Conservation (phyloP, 2,329 filamentous ascomycete species). For the Xylaria sp. region DNA sequence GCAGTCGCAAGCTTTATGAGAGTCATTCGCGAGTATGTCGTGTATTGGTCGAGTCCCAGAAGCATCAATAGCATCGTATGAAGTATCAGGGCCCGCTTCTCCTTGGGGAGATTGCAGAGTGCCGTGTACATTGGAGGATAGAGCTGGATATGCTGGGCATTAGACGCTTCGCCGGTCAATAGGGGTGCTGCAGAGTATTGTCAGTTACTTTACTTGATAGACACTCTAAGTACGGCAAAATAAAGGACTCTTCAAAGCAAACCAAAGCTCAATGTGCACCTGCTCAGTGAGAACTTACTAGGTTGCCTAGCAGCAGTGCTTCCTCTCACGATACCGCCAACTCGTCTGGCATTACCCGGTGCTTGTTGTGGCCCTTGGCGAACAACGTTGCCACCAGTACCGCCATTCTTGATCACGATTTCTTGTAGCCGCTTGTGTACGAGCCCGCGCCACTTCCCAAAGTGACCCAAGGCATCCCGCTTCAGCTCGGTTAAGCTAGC, state of each 20-base stretch:
- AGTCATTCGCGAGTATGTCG: constrained; percentile 73
- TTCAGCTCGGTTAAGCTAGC: constrained; percentile 66
- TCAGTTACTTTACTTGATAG: constrained; percentile 18
- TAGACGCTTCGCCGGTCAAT: constrained; percentile 51
- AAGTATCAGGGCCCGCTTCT: constrained; percentile 70
- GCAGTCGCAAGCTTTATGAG: constrained; percentile 74
- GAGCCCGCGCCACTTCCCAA: constrained; percentile 78
- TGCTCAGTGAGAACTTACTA: constrained; percentile 44
- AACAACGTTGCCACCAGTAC: constrained; percentile 35
- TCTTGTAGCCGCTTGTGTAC: constrained; percentile 75
- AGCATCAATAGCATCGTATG: constrained; percentile 75
- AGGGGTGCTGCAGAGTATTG: constrained; percentile 38
- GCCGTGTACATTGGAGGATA: constrained; percentile 66
- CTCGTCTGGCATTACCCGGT: constrained; percentile 46
- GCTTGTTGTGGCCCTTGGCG: constrained; percentile 30
- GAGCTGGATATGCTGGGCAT: constrained; percentile 54
- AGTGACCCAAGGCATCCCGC: constrained; percentile 71
- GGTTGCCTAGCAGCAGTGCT: constrained; percentile 40
- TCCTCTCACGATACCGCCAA: constrained; percentile 42
- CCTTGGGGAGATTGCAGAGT: constrained; percentile 63
- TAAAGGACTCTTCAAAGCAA: background rate
- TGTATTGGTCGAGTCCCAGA: constrained; percentile 79
- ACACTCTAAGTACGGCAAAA: background rate
- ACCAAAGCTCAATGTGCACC: constrained; percentile 23
- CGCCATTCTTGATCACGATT: constrained; percentile 58